A percentile compares a stretch with the other conserved stretches of the same genome.
phyloP scores from a whole-genome alignment of 169 alveolate genomes.

The Cryptosporidium ryanae region DNA sequence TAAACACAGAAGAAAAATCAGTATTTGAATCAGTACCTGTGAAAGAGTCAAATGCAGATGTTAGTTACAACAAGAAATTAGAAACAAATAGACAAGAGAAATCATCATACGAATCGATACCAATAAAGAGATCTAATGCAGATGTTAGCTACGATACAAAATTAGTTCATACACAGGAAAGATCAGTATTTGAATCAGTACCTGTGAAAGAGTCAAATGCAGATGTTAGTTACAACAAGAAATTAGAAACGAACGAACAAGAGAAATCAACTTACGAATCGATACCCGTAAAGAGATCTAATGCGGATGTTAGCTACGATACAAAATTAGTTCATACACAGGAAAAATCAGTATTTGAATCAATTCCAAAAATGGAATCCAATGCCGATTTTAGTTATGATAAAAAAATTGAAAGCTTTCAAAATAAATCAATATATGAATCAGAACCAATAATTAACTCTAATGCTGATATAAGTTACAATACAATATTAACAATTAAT shows the following conservation, averaged over 20 bases:
- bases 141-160: constrained; percentile 5
- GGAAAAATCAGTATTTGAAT: constrained; percentile 41
- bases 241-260: not conserved
- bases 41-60: constrained; percentile 25
- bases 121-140: not conserved
- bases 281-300: not conserved
- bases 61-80: constrained; percentile 9
- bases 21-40: constrained; percentile 25
- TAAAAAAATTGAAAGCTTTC: not conserved
- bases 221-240: not conserved
- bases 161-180: not conserved
- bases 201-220: constrained; percentile 10
- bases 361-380: not conserved
- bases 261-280: constrained; percentile 40
- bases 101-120: constrained; percentile 12
- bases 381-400: constrained; percentile 48
- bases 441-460: constrained; percentile 13
- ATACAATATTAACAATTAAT: not conserved
- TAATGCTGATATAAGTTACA: constrained; percentile 6
- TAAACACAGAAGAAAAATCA: constrained; percentile 1
- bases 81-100: constrained; percentile 36
- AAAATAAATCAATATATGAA: constrained; percentile 20
- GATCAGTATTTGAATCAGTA: not conserved
- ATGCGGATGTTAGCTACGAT: constrained; percentile 28
- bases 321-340: constrained; percentile 19